phyloP scores from a whole-genome alignment of 441 rosid genomes.

The Adansonia rubrostipa region DNA sequence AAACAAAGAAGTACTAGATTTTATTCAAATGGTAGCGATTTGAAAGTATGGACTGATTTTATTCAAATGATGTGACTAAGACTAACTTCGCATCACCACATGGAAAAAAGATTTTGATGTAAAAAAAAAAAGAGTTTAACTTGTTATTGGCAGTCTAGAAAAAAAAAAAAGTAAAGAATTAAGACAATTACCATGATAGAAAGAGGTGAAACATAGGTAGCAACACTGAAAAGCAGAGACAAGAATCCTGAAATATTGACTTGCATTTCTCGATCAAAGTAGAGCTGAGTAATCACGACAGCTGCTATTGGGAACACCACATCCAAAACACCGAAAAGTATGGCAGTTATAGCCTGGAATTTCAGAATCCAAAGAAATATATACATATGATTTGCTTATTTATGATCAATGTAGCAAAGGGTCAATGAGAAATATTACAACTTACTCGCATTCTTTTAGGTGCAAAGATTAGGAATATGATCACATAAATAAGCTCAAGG shows the following conservation, averaged over 20 bases:
- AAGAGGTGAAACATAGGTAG: conserved; percentile 60
- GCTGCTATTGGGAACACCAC: conserved; percentile 50
- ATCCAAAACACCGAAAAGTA: conserved; percentile 46
- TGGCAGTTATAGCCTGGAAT: conserved; percentile 46
- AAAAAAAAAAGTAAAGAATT: not conserved
- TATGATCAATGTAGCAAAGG: no score
- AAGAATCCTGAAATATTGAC: conserved; percentile 49
- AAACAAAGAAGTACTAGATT: not conserved
- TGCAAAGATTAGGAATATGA: conserved; percentile 50
- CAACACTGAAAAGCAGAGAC: conserved; percentile 50
- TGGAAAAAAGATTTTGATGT: not conserved
- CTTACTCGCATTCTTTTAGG: conserved; percentile 47
- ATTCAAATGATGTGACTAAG: not conserved
- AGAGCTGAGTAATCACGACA: conserved; percentile 37
- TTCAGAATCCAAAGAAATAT: not conserved
- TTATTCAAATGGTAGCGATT: not conserved
- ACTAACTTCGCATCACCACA: not conserved
- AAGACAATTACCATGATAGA: conserved; percentile 52
- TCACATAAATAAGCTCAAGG: conserved; percentile 44
- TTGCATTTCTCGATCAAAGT: conserved; percentile 33
- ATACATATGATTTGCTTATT: not conserved
- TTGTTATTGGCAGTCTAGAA: not conserved
- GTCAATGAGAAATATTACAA: not conserved
- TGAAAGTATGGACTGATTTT: not conserved
- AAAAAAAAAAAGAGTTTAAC: not conserved